Evolutionary conservation across 805 yeast genomes (phyloP), one percentile per base, ranked within the genome.

Genomic region (Wilhelminamyces savonicus): DNA sequence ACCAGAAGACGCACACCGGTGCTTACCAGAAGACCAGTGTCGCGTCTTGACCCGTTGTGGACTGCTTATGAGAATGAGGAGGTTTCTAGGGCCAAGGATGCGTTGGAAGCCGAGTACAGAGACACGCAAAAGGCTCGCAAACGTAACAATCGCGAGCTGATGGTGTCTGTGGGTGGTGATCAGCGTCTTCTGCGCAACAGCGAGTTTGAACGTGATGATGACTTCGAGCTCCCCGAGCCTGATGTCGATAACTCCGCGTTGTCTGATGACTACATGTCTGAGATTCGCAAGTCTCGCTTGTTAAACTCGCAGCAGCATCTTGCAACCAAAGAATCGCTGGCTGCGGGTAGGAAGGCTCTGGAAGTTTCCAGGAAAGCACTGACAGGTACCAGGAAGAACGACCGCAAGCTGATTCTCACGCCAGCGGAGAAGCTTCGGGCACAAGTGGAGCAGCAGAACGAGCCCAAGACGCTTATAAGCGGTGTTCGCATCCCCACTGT

Each of bases 401-500:
- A 23, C 9, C 14, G 16, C 7, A 9, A 12, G 15, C 15, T 9
- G 9, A 23, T 23, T 9, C n/a, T 6, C 24, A n/a, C 5, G 24
- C 16, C 9, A 7, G 24, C 9, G 14, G 12, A 24, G 19, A 16
- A 23, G 16, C 13, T 21, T 7, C 23, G n/a, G 7, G 15, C 9
- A 5, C 4, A 4, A 4, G 22, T 6, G 10, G 16, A 16, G 22
- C 24, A 10, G 24, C 14, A 12, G 6, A 5, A n/a, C 9, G 29
- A 22, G 7, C 76, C 76, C 24, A 68, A 67, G 34, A 61, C 71
- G 1, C 46, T 64, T 17, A 62, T 81, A 25, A 72, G 82, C 13
- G 82, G 76, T 37, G 78, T 81, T 25, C 66, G 67, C 33, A 75
- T 81, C 28, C 90, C 90, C 14, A 74, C 72, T 37, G 84, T 81